phyloP scores from a whole-genome alignment of 345 rosid species.

The Microcos paniculata region DNA sequence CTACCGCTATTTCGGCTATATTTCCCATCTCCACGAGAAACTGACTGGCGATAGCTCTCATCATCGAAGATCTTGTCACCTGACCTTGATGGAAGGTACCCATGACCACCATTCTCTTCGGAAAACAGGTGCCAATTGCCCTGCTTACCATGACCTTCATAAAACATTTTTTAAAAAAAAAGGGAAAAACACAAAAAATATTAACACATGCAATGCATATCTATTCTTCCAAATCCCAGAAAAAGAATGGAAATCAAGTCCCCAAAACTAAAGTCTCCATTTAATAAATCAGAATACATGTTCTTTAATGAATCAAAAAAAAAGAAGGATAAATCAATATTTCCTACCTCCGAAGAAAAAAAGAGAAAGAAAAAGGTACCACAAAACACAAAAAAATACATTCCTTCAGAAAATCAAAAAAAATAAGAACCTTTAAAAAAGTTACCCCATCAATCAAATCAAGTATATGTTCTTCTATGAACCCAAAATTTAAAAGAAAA shows the following conservation, averaged over 20 bases:
- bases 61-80: slow-evolving; percentile 60
- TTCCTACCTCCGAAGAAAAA: background rate
- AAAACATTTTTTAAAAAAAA: slow-evolving; percentile 36
- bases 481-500: too few species aligned
- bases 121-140: slow-evolving; percentile 68
- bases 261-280: background rate
- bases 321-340: background rate
- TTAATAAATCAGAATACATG: background rate
- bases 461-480: background rate
- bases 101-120: slow-evolving; percentile 62
- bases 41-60: slow-evolving; percentile 48
- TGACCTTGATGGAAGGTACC: slow-evolving; percentile 52
- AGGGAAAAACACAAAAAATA: slow-evolving; percentile 21
- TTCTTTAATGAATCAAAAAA: background rate
- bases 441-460: background rate
- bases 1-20: slow-evolving; percentile 54
- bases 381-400: background rate
- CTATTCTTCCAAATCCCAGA: slow-evolving; percentile 11
- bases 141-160: slow-evolving; percentile 91
- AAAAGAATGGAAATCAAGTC: background rate
- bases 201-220: slow-evolving; percentile 23
- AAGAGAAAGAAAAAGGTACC: background rate
- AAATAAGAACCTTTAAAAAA: background rate
- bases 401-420: background rate
- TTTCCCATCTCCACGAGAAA: slow-evolving; percentile 67